phyloP scores from a whole-genome alignment of 2,329 filamentous ascomycete species.

The Juglanconis oblonga region DNA sequence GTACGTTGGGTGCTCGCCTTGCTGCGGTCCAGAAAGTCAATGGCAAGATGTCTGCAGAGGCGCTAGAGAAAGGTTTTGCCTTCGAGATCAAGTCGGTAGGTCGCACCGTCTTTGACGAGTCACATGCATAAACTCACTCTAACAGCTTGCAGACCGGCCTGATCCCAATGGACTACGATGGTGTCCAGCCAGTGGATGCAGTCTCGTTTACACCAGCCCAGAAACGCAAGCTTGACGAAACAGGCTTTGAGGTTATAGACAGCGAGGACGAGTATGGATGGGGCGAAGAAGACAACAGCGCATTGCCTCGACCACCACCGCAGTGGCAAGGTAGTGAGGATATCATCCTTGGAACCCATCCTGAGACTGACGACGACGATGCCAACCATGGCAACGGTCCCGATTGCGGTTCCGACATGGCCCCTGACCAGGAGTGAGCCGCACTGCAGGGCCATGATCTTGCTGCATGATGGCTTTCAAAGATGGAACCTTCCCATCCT shows the following conservation, averaged over 20 bases:
- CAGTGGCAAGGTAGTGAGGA: conserved; percentile 69
- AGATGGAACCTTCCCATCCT: neutral
- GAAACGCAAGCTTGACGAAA: conserved; percentile 65
- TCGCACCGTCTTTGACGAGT: conserved; percentile 18
- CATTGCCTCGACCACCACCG: conserved; percentile 57
- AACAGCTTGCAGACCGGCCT: conserved; percentile 39
- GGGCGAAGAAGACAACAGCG: conserved; percentile 63
- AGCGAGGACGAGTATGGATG: conserved; percentile 70
- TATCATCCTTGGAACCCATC: conserved; percentile 45
- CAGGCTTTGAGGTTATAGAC: conserved; percentile 57
- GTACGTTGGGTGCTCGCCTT: conserved; percentile 51
- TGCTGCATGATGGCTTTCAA: neutral
- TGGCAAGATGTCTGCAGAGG: conserved; percentile 43
- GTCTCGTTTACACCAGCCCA: conserved; percentile 37
- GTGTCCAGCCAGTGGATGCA: conserved; percentile 30
- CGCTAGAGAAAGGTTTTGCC: conserved; percentile 42
- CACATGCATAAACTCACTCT: conserved; percentile 3
- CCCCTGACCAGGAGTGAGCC: conserved; percentile 19
- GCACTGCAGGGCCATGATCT: neutral
- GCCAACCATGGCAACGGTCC: conserved; percentile 33
- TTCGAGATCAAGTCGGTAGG: conserved; percentile 49
- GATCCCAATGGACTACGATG: conserved; percentile 38
- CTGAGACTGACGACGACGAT: conserved; percentile 28
- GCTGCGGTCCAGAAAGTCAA: conserved; percentile 64
- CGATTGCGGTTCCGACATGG: conserved; percentile 22